Evolutionary conservation across 768 basidiomycete genomes (phyloP), one percentile per base, ranked within the genome.

Genomic region (Filobasidium floriforme): DNA sequence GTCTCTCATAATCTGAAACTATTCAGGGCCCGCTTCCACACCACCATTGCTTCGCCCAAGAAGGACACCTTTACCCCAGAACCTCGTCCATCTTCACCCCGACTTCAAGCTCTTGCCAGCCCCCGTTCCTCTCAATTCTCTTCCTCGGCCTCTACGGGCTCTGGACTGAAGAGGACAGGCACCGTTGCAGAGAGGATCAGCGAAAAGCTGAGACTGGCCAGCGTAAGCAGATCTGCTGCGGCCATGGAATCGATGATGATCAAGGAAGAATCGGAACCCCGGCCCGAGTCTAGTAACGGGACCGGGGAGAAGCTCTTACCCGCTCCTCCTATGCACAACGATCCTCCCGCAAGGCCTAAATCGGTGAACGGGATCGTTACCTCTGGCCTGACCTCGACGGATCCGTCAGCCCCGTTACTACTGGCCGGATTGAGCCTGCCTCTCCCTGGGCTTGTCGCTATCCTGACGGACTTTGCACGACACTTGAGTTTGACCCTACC

Each of bases 171-270:
- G 62, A 84, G 89, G 22, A 86, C 88, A 19, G 83, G 86, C 18
- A 92, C 87, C 60, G 88, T 94, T 55, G 88, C 91, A 0, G 92
- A 94, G 76, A 87, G 91, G 61, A 90, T 96, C 71, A 82, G 88
- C 1, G 84, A 87, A 68, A 88, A 90, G 61, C 85, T 96, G 55
- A 87, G 78, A n/a, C 66, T 70, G 26, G 73, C 76, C 19, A 73
- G 69, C 55, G 61, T 74, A 22, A 49, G 22, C 46, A 49, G 60
- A 29, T 41, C 29, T 5, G 40, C 41, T 19, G 40, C n/a, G 26
- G 24, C 22, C 37, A 60, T 60, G 24, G 46, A 49, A 49, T 29
- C 60, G 32, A 60, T 43, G 40, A n/a, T 49, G 18, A 22, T 41
- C 61, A 24, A 49, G 55, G 32, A 57, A 57, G 24, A 26, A 24